These are phyloP conservation scores for Apiospora malaysiana DNA, from an alignment of 2,329 filamentous ascomycete species.

Conservation along the genomic window DNA sequence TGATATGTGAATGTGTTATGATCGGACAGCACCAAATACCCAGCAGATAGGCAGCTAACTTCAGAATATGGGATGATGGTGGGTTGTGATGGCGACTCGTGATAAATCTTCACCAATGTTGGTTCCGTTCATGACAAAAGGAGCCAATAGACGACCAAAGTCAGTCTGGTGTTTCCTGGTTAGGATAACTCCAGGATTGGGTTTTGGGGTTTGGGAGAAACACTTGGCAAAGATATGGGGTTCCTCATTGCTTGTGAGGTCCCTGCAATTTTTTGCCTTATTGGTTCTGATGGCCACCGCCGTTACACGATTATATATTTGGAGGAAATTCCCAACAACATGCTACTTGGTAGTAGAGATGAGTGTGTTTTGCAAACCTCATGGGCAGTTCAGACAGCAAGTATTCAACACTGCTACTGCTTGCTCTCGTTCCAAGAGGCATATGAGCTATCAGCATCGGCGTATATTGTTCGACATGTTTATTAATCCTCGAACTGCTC, in stretches of 20 bases:
- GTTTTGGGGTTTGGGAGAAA: neutral
- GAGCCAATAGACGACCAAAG: neutral
- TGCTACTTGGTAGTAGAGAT: neutral
- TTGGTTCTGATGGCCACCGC: neutral
- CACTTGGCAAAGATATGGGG: neutral
- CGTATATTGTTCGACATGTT: neutral
- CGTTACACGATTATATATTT: no score
- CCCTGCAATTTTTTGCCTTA: neutral
- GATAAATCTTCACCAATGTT: no score
- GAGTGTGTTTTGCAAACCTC: neutral
- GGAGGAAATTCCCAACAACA: neutral
- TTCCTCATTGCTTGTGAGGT: neutral
- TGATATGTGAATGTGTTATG: no score
- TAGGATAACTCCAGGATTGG: no score
- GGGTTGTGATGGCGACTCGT: no score
- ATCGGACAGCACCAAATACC: no score
- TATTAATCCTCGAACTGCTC: neutral
- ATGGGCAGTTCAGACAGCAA: no score
- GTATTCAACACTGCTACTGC: no score
- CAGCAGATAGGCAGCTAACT: no score
- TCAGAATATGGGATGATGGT: no score
- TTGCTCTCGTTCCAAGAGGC: no score
- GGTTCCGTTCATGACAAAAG: neutral
- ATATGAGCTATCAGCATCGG: neutral
- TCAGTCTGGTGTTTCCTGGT: neutral